Evolutionary conservation across 2,329 filamentous ascomycete species (phyloP), one percentile per base, ranked within the genome.

Genomic region (Colletotrichum acutatum): DNA sequence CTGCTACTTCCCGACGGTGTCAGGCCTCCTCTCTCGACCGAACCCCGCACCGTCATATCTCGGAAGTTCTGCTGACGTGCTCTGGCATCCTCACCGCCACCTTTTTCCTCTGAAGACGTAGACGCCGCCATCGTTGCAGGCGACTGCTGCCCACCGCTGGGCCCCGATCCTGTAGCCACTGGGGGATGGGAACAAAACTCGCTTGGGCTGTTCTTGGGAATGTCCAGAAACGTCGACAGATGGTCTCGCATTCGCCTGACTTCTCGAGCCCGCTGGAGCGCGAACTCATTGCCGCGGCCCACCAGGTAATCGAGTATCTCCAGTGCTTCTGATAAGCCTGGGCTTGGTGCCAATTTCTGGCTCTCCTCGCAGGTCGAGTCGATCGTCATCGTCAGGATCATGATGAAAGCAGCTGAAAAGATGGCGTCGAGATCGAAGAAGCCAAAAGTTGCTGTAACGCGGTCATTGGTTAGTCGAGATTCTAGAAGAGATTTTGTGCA

Each of bases 291-390:
- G 6, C 78, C 77, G 4, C 77, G 70, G 2, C 77, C 78, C 11
- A 75, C 78, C 0, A 80, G 74, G 24, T 80, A 76, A 37, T 80
- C 78, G n/a, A 80, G 68, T 12, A 78, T 79, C 26, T 78, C 78
- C 37, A 80, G 24, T 0, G 78, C 78, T 2, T 79, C 77, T 0
- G 74, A 68, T 5, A 80, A 57, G 2, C 78, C 78, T 0, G 78
- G 78, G 5, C 74, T 76, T 0, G 78, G 77, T 2, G 74, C 75
- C 22, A 79, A 76, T 5, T 76, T 78, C 14, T 77, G 68, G 5
- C 64, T 59, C 3, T 79, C 77, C 2, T 80, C 74, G 37, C 77
- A 76, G 6, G 74, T 71, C 0, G 78, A 79, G 52, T 80, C 78
- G 54, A 74, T 68, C 49, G 66, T 63, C 22, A 74, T 57, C 1